A percentile compares a stretch with the other conserved stretches of the same genome.
Conservation (phyloP, 768 basidiomycete species). For the Galerina marginata region DNA sequence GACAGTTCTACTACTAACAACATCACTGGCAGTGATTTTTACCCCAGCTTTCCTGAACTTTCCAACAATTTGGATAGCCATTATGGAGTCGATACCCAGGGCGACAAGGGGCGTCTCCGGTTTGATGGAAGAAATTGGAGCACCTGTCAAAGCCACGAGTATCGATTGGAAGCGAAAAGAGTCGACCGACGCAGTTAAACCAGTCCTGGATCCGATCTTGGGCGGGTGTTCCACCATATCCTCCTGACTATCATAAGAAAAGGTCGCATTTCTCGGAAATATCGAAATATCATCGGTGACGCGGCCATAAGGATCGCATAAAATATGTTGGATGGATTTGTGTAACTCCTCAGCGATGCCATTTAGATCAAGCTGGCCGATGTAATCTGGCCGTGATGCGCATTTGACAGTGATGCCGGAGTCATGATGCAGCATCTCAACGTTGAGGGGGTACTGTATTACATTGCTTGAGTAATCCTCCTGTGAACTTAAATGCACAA, state of each 20-base stretch:
- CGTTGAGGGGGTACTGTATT: slow-evolving; percentile 47
- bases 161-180: slow-evolving; percentile 17
- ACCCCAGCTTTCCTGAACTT: slow-evolving; percentile 44
- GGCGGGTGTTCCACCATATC: too few relatives aligned
- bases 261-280: neutral
- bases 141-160: slow-evolving; percentile 29
- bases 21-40: slow-evolving; percentile 39
- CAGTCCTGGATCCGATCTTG: too few relatives aligned
- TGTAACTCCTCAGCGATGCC: slow-evolving; percentile 24
- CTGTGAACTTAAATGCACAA: neutral
- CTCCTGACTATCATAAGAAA: too few relatives aligned
- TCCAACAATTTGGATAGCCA: slow-evolving; percentile 49
- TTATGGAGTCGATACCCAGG: slow-evolving; percentile 56
- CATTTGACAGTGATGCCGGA: slow-evolving; percentile 38
- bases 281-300: slow-evolving; percentile 10
- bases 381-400: slow-evolving; percentile 37
- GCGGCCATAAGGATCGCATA: slow-evolving; percentile 17
- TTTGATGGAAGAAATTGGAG: slow-evolving; percentile 34
- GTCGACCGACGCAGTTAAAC: neutral
- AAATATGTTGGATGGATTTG: slow-evolving; percentile 18
- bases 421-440: slow-evolving; percentile 42
- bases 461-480: neutral
- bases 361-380: slow-evolving; percentile 30
- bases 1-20: slow-evolving; percentile 46
- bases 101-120: slow-evolving; percentile 41